Evolutionary conservation across 1,284 basidiomycete species (phyloP).

Genomic region (Leccinum subspadiceum): DNA sequence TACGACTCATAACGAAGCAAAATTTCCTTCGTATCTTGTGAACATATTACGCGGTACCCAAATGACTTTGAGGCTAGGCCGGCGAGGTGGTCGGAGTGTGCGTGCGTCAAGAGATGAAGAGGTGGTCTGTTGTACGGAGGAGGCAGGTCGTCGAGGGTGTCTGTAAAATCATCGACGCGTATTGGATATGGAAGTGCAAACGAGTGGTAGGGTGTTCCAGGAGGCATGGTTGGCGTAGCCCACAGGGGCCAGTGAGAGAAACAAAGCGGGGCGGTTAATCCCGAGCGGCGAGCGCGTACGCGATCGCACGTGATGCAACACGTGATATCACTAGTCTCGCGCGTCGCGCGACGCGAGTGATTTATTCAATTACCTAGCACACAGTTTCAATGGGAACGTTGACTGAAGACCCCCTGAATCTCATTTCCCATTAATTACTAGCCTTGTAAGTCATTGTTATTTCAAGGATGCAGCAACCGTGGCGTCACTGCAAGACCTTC

Average conservation of each 20-base stretch:
- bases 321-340: not conserved
- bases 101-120: conserved; percentile 78
- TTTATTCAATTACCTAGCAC: too few species aligned
- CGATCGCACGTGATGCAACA: not conserved
- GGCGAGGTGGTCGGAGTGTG: conserved; percentile 78
- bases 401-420: too few species aligned
- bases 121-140: conserved; percentile 45
- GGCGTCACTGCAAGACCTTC: too few species aligned
- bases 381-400: too few species aligned
- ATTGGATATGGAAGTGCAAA: conserved; percentile 72
- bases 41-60: conserved; percentile 68
- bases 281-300: too few species aligned
- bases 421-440: too few species aligned
- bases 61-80: conserved; percentile 73
- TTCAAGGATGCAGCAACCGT: not conserved
- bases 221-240: conserved; percentile 50
- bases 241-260: too few species aligned
- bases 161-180: conserved; percentile 75
- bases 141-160: conserved; percentile 33
- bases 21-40: conserved; percentile 80
- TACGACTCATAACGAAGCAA: conserved; percentile 72
- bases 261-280: too few species aligned
- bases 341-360: too few species aligned
- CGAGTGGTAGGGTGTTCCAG: conserved; percentile 66
- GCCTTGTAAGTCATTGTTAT: not conserved